Conservation (phyloP, 2,329 filamentous ascomycete species). For the Colletotrichum salicis region DNA sequence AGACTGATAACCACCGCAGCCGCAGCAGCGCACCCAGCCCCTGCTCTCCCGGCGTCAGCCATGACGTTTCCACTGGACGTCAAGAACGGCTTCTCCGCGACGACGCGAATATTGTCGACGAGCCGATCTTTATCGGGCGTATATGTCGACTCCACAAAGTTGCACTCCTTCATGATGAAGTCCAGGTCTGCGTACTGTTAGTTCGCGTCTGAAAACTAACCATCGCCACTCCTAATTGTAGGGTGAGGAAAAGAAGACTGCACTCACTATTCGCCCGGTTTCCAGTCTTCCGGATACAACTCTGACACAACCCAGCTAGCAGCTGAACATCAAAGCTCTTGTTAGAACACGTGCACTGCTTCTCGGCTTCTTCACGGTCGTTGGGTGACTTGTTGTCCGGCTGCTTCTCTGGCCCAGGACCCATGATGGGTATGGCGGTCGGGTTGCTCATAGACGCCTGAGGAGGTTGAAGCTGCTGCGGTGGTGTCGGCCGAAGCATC, state of each 20-base stretch:
- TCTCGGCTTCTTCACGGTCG: conserved; percentile 42
- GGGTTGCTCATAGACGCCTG: conserved; percentile 4
- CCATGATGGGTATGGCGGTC: conserved; percentile 36
- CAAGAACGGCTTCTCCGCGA: conserved; percentile 43
- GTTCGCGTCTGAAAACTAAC: background rate
- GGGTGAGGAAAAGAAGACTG: background rate
- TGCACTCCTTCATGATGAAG: conserved; percentile 49
- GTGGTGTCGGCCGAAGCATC: background rate
- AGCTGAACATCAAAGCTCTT: conserved; percentile 52
- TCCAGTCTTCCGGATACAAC: conserved; percentile 48
- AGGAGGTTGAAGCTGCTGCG: background rate
- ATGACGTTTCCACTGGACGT: conserved; percentile 15
- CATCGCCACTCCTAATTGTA: too few relatives aligned
- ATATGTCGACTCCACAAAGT: conserved; percentile 46
- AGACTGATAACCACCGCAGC: conserved; percentile 9
- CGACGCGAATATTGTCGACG: conserved; percentile 47
- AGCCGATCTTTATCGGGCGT: conserved; percentile 43
- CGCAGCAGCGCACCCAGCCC: background rate
- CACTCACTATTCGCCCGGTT: conserved; percentile 46
- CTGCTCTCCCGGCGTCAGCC: conserved; percentile 3
- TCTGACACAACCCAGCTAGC: conserved; percentile 51
- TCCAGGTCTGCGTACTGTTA: conserved; percentile 45
- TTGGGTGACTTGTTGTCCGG: conserved; percentile 24
- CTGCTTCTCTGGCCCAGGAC: conserved; percentile 3
- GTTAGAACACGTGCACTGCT: conserved; percentile 51